A percentile compares a stretch with the other conserved stretches of the same genome.
Evolutionary conservation across 176 grass and related monocot species (phyloP).

Genomic region (Pharus latifolius): DNA sequence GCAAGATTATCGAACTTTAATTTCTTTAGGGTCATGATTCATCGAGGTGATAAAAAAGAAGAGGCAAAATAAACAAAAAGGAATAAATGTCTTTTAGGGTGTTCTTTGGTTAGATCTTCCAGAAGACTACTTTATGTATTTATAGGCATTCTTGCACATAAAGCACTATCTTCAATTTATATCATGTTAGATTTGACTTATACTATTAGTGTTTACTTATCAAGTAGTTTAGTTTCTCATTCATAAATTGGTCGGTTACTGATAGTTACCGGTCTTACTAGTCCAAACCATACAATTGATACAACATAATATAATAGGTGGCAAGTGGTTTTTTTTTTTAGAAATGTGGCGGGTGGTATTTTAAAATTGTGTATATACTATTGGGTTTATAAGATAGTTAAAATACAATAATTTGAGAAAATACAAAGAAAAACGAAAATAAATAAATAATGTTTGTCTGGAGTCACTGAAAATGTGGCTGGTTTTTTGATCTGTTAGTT

Average conservation of each 20-base stretch:
- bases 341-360: too few relatives aligned
- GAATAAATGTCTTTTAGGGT: not conserved
- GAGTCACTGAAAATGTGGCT: too few relatives aligned
- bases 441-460: not conserved
- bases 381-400: not conserved
- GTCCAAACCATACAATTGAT: too few relatives aligned
- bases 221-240: too few relatives aligned
- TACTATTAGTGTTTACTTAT: not conserved
- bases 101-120: not conserved
- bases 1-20: not conserved
- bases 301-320: too few relatives aligned
- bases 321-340: too few relatives aligned
- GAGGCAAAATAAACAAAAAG: not conserved
- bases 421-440: not conserved
- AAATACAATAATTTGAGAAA: not conserved
- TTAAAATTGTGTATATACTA: too few relatives aligned
- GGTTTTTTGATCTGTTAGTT: too few relatives aligned
- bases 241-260: too few relatives aligned
- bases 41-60: not conserved
- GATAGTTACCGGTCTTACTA: too few relatives aligned
- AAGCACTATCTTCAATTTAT: not conserved
- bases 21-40: constrained; percentile 1
- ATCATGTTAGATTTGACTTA: not conserved
- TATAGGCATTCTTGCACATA: not conserved
- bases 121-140: not conserved